These are phyloP conservation scores for Yamadazyma dendronema DNA, from an alignment of 1,139 yeast species.

Conservation along the genomic window DNA sequence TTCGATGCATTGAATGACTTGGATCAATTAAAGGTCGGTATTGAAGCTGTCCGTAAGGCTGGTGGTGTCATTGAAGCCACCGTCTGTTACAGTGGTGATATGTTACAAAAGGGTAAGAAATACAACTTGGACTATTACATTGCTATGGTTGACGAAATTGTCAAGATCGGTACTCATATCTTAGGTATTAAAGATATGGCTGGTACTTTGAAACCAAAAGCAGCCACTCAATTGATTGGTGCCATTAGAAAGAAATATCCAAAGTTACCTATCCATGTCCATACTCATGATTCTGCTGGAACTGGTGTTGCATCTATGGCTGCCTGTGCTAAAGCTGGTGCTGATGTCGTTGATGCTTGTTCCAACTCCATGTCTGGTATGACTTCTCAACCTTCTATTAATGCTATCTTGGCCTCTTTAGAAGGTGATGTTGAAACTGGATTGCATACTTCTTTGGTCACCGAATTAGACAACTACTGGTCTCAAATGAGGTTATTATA, in stretches of 20 bases:
- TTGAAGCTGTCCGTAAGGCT: slow-evolving; percentile 95
- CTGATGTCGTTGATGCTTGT: slow-evolving; percentile 97
- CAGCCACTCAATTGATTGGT: slow-evolving; percentile 79
- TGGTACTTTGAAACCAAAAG: slow-evolving; percentile 94
- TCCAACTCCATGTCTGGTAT: slow-evolving; percentile 96
- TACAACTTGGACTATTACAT: slow-evolving; percentile 90
- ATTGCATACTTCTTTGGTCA: slow-evolving; percentile 61
- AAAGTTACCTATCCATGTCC: slow-evolving; percentile 93
- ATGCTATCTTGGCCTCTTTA: slow-evolving; percentile 87
- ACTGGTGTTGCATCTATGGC: slow-evolving; percentile 98
- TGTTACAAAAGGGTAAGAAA: slow-evolving; percentile 92
- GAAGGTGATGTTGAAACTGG: slow-evolving; percentile 86
- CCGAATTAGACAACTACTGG: slow-evolving; percentile 93
- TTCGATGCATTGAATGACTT: slow-evolving; percentile 96
- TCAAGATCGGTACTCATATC: slow-evolving; percentile 92
- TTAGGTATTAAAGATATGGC: slow-evolving; percentile 99
- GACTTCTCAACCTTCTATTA: slow-evolving; percentile 97
- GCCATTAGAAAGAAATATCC: slow-evolving; percentile 86
- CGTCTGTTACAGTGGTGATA: slow-evolving; percentile 97
- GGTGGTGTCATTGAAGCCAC: slow-evolving; percentile 99
- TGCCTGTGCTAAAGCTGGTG: slow-evolving; percentile 93
- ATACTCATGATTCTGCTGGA: slow-evolving; percentile 99
- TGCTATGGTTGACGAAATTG: slow-evolving; percentile 77
- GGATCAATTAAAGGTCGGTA: slow-evolving; percentile 96
- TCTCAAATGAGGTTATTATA: slow-evolving; percentile 96